Evolutionary conservation across 495 filamentous ascomycete genomes (phyloP).

Genomic region (Hyaloscypha finlandica): DNA sequence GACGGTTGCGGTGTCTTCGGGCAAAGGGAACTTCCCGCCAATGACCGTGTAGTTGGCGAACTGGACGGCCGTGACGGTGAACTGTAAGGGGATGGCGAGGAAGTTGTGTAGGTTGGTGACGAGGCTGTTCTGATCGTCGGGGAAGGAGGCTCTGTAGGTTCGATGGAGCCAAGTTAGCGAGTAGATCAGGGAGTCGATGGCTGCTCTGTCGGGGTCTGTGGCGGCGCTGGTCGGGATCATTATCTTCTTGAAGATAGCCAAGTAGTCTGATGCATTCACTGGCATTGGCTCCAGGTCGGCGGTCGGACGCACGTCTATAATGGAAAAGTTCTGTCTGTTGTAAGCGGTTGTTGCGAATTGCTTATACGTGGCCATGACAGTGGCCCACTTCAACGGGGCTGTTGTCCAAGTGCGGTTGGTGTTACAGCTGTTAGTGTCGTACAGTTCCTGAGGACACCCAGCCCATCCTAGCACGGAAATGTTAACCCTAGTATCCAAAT

Average conservation of each 20-base stretch:
- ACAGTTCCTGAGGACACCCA: too few species aligned
- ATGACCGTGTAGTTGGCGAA: constrained; percentile 20
- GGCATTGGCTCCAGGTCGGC: too few species aligned
- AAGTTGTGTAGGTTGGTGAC: constrained; percentile 29
- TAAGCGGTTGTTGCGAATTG: too few species aligned
- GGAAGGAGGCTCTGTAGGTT: constrained; percentile 19
- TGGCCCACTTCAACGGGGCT: neutral
- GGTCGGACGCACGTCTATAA: too few species aligned
- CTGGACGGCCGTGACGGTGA: constrained; percentile 24
- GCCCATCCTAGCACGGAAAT: too few species aligned
- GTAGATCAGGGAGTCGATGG: constrained; percentile 21
- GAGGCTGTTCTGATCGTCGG: constrained; percentile 19
- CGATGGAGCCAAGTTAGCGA: constrained; percentile 28
- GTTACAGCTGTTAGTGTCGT: neutral
- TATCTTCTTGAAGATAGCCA: too few species aligned
- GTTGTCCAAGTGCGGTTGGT: neutral
- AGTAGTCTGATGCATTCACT: too few species aligned
- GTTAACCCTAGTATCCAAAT: too few species aligned
- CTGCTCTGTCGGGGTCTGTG: neutral
- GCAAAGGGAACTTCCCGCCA: neutral
- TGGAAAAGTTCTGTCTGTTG: too few species aligned
- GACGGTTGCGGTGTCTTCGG: neutral
- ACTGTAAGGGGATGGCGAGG: constrained; percentile 28
- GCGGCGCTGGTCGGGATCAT: too few species aligned
- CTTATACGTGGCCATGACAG: too few species aligned